Conservation (phyloP, 345 rosid species). For the Gossypioides kirkii region DNA sequence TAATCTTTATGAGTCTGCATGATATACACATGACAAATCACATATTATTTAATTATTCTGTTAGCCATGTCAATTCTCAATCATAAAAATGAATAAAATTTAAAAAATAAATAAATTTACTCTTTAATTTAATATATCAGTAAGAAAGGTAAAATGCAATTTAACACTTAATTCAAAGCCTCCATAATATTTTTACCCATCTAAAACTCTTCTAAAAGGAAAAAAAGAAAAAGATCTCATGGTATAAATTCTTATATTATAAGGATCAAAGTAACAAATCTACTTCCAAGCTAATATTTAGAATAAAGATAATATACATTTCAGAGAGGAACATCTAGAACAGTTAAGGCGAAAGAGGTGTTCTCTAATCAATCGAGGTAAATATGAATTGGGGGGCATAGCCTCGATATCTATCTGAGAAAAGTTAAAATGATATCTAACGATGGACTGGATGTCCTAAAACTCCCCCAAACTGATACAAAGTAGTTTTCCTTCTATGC, state of each 20-base stretch:
- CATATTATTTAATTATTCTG: too few relatives aligned
- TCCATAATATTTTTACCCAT: too few relatives aligned
- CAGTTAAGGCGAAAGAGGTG: neutral
- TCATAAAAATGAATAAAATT: too few relatives aligned
- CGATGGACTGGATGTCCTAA: neutral
- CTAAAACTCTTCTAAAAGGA: too few relatives aligned
- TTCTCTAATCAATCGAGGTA: neutral
- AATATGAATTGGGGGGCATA: neutral
- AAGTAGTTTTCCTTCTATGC: neutral
- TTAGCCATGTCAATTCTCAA: too few relatives aligned
- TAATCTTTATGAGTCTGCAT: accelerated
- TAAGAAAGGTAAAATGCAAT: too few relatives aligned
- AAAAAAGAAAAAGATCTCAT: too few relatives aligned
- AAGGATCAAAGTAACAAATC: neutral
- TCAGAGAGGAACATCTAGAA: neutral
- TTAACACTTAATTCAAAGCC: too few relatives aligned
- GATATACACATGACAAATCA: too few relatives aligned
- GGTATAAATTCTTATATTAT: too few relatives aligned
- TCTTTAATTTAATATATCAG: too few relatives aligned
- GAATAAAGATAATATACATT: neutral
- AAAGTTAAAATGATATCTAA: neutral
- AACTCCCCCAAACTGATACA: neutral
- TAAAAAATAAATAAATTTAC: too few relatives aligned
- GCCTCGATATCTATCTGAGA: neutral
- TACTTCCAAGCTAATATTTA: neutral